Evolutionary conservation across 2,329 filamentous ascomycete genomes (phyloP).

Genomic region (Paecilomyces variotii): DNA sequence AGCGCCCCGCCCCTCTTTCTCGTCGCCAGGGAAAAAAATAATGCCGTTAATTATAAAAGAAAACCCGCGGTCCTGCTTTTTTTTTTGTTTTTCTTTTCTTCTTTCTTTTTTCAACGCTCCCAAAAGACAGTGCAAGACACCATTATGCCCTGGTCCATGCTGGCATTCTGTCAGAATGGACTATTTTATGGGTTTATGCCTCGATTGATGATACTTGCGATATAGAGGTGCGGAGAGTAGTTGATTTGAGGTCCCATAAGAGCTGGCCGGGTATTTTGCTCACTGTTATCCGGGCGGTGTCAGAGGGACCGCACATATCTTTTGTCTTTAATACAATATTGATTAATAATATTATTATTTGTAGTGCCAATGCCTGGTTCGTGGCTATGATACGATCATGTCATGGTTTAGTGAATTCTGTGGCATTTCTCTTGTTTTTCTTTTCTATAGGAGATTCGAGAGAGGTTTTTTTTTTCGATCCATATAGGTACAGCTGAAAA

Average conservation of each 20-base stretch:
- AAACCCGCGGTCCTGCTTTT: not conserved
- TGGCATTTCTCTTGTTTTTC: conserved; percentile 3
- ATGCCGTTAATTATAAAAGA: conserved; percentile 7
- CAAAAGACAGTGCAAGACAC: conserved; percentile 82
- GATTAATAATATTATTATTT: too few relatives aligned
- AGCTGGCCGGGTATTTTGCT: conserved; percentile 60
- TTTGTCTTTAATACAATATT: too few relatives aligned
- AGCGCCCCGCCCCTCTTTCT: conserved; percentile 13
- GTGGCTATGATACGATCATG: not conserved
- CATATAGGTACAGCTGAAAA: conserved; percentile 4
- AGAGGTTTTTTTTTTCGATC: not conserved
- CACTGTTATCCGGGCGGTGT: conserved; percentile 69
- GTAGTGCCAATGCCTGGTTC: too few relatives aligned
- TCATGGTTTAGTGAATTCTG: not conserved
- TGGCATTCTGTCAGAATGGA: conserved; percentile 61
- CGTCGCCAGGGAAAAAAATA: conserved; percentile 10
- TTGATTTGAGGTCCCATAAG: conserved; percentile 57
- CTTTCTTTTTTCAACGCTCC: conserved; percentile 56
- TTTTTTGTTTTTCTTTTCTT: conserved; percentile 19
- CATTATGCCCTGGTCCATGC: conserved; percentile 45
- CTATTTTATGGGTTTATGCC: conserved; percentile 38
- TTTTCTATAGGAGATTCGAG: not conserved
- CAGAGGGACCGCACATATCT: conserved; percentile 68
- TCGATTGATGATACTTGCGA: conserved; percentile 59
- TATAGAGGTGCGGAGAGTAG: conserved; percentile 52